Conservation (phyloP, 164 flowering plant genomes). For the Aristolochia fimbriata region DNA sequence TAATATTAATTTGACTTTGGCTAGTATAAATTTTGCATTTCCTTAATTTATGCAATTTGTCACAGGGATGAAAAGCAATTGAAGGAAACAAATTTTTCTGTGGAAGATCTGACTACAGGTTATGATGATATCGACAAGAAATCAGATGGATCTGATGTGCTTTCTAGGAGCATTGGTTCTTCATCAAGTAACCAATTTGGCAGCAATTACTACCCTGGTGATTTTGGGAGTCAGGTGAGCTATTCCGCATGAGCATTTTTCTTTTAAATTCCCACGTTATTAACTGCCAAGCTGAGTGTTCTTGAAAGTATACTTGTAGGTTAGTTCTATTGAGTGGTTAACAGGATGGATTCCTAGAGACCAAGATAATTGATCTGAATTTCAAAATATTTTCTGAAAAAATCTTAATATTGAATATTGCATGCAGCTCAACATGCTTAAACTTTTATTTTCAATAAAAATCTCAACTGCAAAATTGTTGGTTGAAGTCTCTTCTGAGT, state of each 20-base stretch:
- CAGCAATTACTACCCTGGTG: conserved; percentile 26
- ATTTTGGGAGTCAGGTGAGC: conserved; percentile 38
- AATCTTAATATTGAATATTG: too few species aligned
- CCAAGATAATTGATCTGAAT: too few species aligned
- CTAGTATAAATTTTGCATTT: neutral
- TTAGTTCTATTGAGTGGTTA: too few species aligned
- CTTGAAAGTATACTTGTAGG: too few species aligned
- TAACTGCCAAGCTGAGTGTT: too few species aligned
- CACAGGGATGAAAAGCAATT: conserved; percentile 34
- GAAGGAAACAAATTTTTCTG: conserved; percentile 18
- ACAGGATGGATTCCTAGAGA: too few species aligned
- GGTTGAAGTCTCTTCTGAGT: too few species aligned
- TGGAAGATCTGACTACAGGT: conserved; percentile 24
- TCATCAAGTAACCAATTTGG: conserved; percentile 36
- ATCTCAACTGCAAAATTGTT: too few species aligned
- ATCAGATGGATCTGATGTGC: conserved; percentile 42
- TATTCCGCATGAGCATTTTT: neutral
- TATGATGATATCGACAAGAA: conserved; percentile 25
- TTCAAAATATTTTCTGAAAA: too few species aligned
- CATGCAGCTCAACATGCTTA: too few species aligned
- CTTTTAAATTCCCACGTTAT: too few species aligned
- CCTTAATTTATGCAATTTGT: neutral
- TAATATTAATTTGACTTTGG: neutral
- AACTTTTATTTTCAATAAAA: too few species aligned
- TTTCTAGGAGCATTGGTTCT: conserved; percentile 24